Evolutionary conservation across 805 yeast genomes (phyloP).

Genomic region (Candida incommunis): DNA sequence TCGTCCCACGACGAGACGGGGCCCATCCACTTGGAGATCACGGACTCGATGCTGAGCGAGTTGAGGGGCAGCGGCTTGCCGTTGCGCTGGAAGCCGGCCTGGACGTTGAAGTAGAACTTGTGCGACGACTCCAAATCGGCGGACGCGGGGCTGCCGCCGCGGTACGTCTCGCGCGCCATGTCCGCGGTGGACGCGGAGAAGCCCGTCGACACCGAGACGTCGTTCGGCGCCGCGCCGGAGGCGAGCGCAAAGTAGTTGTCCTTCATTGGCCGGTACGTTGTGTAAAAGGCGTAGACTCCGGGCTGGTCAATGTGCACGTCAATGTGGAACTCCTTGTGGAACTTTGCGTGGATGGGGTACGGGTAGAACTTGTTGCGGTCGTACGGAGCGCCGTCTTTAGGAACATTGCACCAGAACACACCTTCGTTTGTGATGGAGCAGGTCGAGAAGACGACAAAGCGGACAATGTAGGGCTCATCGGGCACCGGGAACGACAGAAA

Average conservation of each 20-base stretch:
- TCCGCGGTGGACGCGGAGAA: neutral
- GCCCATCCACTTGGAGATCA: constrained; percentile 89
- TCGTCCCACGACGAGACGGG: constrained; percentile 46
- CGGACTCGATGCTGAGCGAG: constrained; percentile 67
- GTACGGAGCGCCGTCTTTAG: constrained; percentile 34
- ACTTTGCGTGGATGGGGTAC: constrained; percentile 34
- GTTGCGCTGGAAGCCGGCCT: constrained; percentile 53
- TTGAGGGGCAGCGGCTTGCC: constrained; percentile 53
- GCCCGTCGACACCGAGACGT: constrained; percentile 7
- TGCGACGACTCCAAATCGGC: constrained; percentile 36
- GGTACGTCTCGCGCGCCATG: neutral
- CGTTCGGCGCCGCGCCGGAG: neutral
- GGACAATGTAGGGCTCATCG: constrained; percentile 27
- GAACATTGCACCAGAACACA: constrained; percentile 58
- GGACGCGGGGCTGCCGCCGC: constrained; percentile 12
- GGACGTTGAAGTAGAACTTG: constrained; percentile 55
- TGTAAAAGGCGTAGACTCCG: constrained; percentile 68
- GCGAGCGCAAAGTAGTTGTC: constrained; percentile 8
- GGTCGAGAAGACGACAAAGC: constrained; percentile 61
- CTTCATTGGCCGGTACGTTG: constrained; percentile 34
- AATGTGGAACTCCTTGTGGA: constrained; percentile 48
- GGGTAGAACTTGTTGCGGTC: constrained; percentile 43
- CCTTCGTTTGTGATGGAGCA: constrained; percentile 61
- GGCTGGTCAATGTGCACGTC: constrained; percentile 51
- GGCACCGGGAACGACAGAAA: constrained; percentile 27